Conservation (phyloP, 768 basidiomycete genomes). For the Kwoniella sp. region DNA sequence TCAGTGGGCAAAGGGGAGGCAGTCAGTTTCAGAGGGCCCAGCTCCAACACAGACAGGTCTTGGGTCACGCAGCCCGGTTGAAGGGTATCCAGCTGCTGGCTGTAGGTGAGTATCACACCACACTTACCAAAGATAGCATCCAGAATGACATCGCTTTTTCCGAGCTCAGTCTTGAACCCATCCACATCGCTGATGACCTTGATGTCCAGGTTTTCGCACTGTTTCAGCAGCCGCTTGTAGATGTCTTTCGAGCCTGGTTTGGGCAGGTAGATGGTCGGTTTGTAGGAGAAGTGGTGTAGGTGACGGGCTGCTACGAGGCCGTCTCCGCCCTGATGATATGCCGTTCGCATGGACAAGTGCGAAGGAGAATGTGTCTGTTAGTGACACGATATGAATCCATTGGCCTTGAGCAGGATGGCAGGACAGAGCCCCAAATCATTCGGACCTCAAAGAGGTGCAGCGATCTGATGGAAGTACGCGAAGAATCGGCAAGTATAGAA, state of each 20-base stretch:
- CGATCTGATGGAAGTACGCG: too few species aligned
- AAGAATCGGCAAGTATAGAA: too few species aligned
- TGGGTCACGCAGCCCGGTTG: too few species aligned
- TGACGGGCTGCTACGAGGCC: conserved; percentile 95
- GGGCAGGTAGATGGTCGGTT: conserved; percentile 87
- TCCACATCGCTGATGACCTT: conserved; percentile 66
- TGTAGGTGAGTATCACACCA: not conserved
- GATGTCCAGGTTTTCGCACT: conserved; percentile 88
- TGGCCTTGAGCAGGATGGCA: too few species aligned
- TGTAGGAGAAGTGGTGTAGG: conserved; percentile 89
- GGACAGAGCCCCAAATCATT: too few species aligned
- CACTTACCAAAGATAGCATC: conserved; percentile 83
- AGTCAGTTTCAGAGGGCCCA: not conserved
- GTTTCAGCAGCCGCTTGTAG: conserved; percentile 81
- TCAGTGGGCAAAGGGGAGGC: not conserved
- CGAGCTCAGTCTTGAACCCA: conserved; percentile 50
- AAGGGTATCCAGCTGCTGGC: too few species aligned
- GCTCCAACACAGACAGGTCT: not conserved
- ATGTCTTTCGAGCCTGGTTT: conserved; percentile 96
- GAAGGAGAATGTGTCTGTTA: not conserved
- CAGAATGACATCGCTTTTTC: conserved; percentile 70
- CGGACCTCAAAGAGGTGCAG: too few species aligned
- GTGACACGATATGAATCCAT: too few species aligned
- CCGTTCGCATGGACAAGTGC: not conserved
- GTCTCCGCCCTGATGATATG: conserved; percentile 70